These are phyloP conservation scores for Phytophthora melonis DNA, from an alignment of 352 stramenopile species.

Conservation along the genomic window DNA sequence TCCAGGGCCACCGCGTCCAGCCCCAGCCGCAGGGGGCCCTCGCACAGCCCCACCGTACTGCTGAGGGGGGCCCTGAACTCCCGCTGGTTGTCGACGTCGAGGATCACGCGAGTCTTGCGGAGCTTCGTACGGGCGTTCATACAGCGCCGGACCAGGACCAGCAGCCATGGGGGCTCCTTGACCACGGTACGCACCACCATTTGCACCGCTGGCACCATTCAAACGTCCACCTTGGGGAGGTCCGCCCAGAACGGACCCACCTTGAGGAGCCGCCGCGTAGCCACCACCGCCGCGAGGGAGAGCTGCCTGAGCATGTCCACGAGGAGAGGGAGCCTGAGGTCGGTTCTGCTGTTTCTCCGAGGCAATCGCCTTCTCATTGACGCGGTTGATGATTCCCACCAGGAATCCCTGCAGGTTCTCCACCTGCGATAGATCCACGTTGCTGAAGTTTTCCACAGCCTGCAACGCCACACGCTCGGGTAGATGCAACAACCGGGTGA, in stretches of 20 bases:
- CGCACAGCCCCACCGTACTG: constrained; percentile 26
- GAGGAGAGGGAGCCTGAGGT: constrained; percentile 38
- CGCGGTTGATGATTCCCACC: constrained; percentile 86
- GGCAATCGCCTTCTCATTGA: constrained; percentile 68
- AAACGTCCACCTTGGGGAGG: constrained; percentile 40
- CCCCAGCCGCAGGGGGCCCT: constrained; percentile 10
- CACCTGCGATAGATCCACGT: constrained; percentile 76
- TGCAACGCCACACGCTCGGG: constrained; percentile 68
- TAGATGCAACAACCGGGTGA: constrained; percentile 74
- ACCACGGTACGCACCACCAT: constrained; percentile 24
- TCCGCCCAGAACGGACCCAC: constrained; percentile 42
- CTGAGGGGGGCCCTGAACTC: constrained; percentile 4
- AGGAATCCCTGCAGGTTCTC: constrained; percentile 85
- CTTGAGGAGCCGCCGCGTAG: constrained; percentile 24
- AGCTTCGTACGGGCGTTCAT: constrained; percentile 46
- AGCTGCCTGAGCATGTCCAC: constrained; percentile 19
- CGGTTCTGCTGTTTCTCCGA: constrained; percentile 47
- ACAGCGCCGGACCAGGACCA: constrained; percentile 33
- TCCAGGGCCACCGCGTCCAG: constrained; percentile 23
- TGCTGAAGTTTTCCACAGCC: constrained; percentile 83
- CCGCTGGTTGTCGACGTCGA: constrained; percentile 33
- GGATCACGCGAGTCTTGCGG: constrained; percentile 32
- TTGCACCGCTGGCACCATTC: constrained; percentile 29
- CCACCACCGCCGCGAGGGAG: constrained; percentile 18
- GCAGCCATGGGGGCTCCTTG: constrained; percentile 29